These are phyloP conservation scores for Amaranthus hypochondriacus DNA, from an alignment of 148 eudicot species.

Conservation along the genomic window DNA sequence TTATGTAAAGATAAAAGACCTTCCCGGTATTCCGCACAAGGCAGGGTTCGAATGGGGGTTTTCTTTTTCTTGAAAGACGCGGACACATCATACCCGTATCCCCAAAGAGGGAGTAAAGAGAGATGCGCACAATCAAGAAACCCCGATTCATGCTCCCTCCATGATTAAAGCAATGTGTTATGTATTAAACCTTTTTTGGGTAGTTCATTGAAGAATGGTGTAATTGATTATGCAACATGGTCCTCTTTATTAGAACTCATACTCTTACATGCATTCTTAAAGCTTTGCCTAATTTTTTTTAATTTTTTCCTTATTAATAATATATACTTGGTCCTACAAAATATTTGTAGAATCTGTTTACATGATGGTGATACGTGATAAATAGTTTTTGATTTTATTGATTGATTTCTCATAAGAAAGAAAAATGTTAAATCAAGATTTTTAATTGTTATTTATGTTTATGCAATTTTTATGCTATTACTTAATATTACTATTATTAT, in stretches of 20 bases:
- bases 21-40: too few species aligned
- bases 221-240: background rate
- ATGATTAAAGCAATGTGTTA: background rate
- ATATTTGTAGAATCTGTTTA: constrained; percentile 5
- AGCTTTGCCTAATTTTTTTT: background rate
- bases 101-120: too few species aligned
- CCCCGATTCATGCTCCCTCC: background rate
- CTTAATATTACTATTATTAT: too few species aligned
- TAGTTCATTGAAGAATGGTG: background rate
- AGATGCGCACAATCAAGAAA: too few species aligned
- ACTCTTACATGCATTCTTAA: background rate
- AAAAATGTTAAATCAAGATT: background rate
- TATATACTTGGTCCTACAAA: background rate
- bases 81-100: too few species aligned
- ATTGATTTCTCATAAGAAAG: background rate
- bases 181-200: background rate
- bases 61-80: too few species aligned
- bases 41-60: too few species aligned
- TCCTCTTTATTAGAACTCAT: background rate
- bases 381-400: background rate
- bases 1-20: background rate
- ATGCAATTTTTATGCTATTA: background rate
- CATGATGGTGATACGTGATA: background rate
- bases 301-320: background rate
- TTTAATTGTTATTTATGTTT: background rate